Percentiles rank a stretch among this genome's conserved stretches.
Conservation (phyloP, 1,284 basidiomycete genomes). For the Ceratobasidium sp. region DNA sequence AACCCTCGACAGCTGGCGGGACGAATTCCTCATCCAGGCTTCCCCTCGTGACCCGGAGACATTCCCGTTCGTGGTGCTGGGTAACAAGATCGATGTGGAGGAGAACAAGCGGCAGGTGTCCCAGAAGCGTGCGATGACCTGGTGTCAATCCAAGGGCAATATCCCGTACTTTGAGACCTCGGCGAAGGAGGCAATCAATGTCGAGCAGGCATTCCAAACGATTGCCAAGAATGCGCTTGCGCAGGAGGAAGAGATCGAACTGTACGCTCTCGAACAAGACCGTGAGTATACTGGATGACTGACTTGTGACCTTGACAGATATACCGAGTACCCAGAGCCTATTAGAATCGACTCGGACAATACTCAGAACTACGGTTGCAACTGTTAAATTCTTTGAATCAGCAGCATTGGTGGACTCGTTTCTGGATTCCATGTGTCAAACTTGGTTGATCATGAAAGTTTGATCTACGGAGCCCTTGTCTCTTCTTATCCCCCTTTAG, state of each 20-base stretch:
- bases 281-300: too few relatives aligned
- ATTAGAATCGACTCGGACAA: constrained; percentile 95
- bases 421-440: neutral
- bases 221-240: constrained; percentile 98
- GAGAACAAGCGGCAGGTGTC: constrained; percentile 97
- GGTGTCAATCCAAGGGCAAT: constrained; percentile 99
- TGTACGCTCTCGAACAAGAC: too few relatives aligned
- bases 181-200: constrained; percentile 99
- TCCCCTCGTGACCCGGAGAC: constrained; percentile 98
- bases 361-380: constrained; percentile 91
- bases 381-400: constrained; percentile 62
- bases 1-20: constrained; percentile 94
- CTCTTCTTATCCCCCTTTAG: constrained; percentile 13
- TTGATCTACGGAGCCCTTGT: constrained; percentile 8
- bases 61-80: constrained; percentile 97
- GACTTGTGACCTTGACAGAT: constrained; percentile 58
- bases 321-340: constrained; percentile 98
- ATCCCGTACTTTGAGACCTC: constrained; percentile 99
- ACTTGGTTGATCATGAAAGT: neutral
- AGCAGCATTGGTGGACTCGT: constrained; percentile 2
- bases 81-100: constrained; percentile 99
- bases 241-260: constrained; percentile 94
- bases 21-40: constrained; percentile 97
- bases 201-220: constrained; percentile 99
- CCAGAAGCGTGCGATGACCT: constrained; percentile 99